These are phyloP conservation scores for Amanita phalloides DNA, from an alignment of 768 basidiomycete genomes.

Conservation along the genomic window DNA sequence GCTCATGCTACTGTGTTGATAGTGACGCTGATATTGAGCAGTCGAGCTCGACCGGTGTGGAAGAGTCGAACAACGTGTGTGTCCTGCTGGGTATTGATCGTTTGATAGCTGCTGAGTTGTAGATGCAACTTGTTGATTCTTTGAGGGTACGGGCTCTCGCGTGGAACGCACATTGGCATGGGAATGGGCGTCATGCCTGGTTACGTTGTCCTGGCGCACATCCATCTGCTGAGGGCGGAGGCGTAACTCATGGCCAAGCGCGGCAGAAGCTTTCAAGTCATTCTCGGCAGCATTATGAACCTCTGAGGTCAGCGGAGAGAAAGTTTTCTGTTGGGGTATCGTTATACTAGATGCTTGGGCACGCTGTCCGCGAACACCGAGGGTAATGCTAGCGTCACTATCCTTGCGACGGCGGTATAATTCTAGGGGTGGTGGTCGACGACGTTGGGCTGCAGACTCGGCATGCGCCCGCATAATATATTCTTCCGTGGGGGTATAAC, in stretches of 20 bases:
- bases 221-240: conserved; percentile 4
- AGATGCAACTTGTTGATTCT: background rate
- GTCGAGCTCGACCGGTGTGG: conserved; percentile 25
- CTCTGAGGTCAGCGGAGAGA: conserved; percentile 5
- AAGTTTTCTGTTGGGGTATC: conserved; percentile 12
- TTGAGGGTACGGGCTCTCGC: conserved; percentile 10
- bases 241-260: conserved; percentile 8
- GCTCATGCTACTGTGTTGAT: conserved; percentile 39
- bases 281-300: conserved; percentile 20
- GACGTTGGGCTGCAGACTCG: conserved; percentile 18
- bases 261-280: conserved; percentile 23
- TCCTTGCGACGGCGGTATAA: conserved; percentile 15
- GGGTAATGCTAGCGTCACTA: conserved; percentile 19
- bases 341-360: conserved; percentile 25
- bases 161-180: conserved; percentile 18
- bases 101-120: conserved; percentile 12
- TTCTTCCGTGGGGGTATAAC: conserved; percentile 62
- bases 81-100: conserved; percentile 21
- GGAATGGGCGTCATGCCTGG: conserved; percentile 10
- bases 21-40: conserved; percentile 26
- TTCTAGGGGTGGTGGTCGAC: conserved; percentile 26
- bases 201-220: background rate
- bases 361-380: conserved; percentile 32
- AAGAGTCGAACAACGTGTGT: conserved; percentile 35
- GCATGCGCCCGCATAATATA: conserved; percentile 51